Percentiles rank a stretch among this genome's conserved stretches.
Evolutionary conservation across 768 basidiomycete species (phyloP).

Genomic region (Goffeauzyma gilvescens): DNA sequence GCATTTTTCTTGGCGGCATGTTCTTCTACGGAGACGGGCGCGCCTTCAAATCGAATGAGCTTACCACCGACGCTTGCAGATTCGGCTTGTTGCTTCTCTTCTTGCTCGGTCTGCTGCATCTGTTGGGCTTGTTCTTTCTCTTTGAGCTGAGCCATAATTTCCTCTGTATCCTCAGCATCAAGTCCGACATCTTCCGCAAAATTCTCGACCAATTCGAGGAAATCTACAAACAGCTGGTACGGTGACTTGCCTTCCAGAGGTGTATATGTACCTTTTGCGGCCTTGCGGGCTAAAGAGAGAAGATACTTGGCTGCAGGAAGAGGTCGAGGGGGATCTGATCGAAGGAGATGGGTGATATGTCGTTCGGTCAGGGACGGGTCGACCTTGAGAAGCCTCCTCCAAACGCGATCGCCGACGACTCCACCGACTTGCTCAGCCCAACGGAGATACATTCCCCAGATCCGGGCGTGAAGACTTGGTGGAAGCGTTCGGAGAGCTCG

Average conservation of each 20-base stretch:
- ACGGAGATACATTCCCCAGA: conserved; percentile 81
- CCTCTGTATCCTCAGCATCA: conserved; percentile 53
- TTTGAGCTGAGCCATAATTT: conserved; percentile 36
- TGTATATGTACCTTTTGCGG: conserved; percentile 58
- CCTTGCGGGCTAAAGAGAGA: conserved; percentile 62
- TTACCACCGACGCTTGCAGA: conserved; percentile 42
- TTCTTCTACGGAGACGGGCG: conserved; percentile 38
- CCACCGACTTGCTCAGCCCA: conserved; percentile 79
- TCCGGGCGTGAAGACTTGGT: conserved; percentile 70
- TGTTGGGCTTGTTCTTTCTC: conserved; percentile 30
- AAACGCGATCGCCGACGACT: conserved; percentile 39
- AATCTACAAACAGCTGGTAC: conserved; percentile 80
- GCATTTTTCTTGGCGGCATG: conserved; percentile 37
- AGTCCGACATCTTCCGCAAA: conserved; percentile 84
- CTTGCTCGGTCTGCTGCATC: conserved; percentile 36
- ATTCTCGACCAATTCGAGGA: conserved; percentile 74
- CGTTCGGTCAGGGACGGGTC: conserved; percentile 33
- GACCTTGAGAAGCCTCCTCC: conserved; percentile 63
- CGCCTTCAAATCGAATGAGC: conserved; percentile 53
- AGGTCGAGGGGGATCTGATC: conserved; percentile 56
- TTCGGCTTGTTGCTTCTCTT: conserved; percentile 28
- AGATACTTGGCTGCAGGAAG: conserved; percentile 85
- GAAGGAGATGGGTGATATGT: conserved; percentile 36
- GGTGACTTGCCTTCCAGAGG: conserved; percentile 88
- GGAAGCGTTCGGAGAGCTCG: conserved; percentile 81